A percentile compares a stretch with the other conserved stretches of the same genome.
These are phyloP conservation scores for Wakefieldia striispora DNA, from an alignment of 768 basidiomycete species.

Conservation along the genomic window DNA sequence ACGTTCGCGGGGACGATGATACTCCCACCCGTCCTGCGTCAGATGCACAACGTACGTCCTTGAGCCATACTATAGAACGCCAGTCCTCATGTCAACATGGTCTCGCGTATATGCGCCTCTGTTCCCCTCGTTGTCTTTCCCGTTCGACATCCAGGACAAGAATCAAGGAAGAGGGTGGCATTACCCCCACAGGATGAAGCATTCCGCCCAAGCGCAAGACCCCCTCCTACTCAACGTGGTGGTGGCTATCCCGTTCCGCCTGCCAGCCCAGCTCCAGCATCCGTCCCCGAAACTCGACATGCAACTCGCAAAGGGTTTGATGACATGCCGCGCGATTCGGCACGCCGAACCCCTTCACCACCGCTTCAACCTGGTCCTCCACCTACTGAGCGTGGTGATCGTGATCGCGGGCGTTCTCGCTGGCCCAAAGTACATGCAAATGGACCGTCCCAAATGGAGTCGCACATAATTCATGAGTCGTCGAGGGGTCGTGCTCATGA, in stretches of 20 bases:
- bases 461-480: slow-evolving; percentile 17
- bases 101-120: slow-evolving; percentile 21
- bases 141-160: slow-evolving; percentile 26
- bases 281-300: slow-evolving; percentile 8
- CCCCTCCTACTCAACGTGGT: slow-evolving; percentile 8
- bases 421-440: slow-evolving; percentile 13
- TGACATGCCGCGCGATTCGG: slow-evolving; percentile 6
- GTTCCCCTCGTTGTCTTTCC: slow-evolving; percentile 17
- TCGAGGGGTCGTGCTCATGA: slow-evolving; percentile 22
- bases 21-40: slow-evolving; percentile 18
- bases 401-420: slow-evolving; percentile 13
- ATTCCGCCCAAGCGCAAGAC: slow-evolving; percentile 25
- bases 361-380: slow-evolving; percentile 4
- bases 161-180: slow-evolving; percentile 35
- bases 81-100: slow-evolving; percentile 29
- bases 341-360: slow-evolving; percentile 15
- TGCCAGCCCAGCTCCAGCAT: slow-evolving; percentile 1
- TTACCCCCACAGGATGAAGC: slow-evolving; percentile 35
- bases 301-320: neutral
- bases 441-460: slow-evolving; percentile 13
- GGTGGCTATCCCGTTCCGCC: slow-evolving; percentile 8
- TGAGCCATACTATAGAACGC: slow-evolving; percentile 27
- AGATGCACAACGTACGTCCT: slow-evolving; percentile 39
- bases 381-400: slow-evolving; percentile 11
- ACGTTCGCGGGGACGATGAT: slow-evolving; percentile 19